Base-by-base conservation (phyloP, 2,329 filamentous ascomycete genomes). In the Dactylellina drechsleri region DNA sequence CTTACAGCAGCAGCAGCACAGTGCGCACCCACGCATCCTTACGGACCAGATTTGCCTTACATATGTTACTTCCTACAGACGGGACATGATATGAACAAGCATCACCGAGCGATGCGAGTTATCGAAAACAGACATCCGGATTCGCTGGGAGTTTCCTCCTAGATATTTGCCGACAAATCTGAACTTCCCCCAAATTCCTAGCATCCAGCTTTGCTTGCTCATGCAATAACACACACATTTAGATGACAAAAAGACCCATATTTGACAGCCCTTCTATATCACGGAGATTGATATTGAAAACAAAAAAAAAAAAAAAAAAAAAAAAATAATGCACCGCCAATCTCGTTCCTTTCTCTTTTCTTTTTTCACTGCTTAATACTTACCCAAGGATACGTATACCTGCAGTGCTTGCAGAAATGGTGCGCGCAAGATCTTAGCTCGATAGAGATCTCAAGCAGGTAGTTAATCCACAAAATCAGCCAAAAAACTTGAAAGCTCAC, bases 161-260 rank as follows among this genome's bases (percentile, higher is more conserved):
- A 20, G 7, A 18, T 36, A 62, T 53, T 41, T 62, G 59, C 59
- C 59, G 59, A 53, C 36, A 43, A 50, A 49, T 61, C 8, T 7
- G 31, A 13, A 26, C 26, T n/a, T 45, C n/a, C 31, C 31, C 31
- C 5, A 56, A 60, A 61, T 70, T 62, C 18, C 50, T 58, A 50
- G 58, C 49, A 54, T 20, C 16, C 40, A 36, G 47, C 43, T 61
- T 43, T 68, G 52, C 41, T 36, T 54, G n/a, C 31, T 54, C 59
- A 71, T 64, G 70, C 62, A 74, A 74, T 74, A 74, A 20, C 26
- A 74, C 64, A 62, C 62, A 67, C 26, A 41, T 52, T 64, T 61
- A 59, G 23, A 66, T 62, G 62, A 45, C 47, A 60, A 41, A 67
- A 36, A 36, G 10, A 58, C 43, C 70, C 52, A 67, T 56, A 57